phyloP scores from a whole-genome alignment of 192 early-diverging fungal species.

The Backusella macrospora region DNA sequence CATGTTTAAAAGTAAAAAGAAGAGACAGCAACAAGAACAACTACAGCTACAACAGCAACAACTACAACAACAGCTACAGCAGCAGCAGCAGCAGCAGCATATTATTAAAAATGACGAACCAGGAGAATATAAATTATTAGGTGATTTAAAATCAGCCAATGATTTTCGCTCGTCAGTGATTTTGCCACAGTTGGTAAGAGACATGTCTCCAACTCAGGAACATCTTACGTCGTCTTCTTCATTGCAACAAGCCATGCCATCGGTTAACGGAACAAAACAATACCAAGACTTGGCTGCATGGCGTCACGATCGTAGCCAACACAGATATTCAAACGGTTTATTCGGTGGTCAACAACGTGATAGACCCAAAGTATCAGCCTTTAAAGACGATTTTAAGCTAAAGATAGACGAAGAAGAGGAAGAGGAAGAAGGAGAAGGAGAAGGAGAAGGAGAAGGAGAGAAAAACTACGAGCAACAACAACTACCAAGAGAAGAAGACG shows the following conservation, averaged over 20 bases:
- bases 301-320: constrained; percentile 26
- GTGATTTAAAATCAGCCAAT: constrained; percentile 17
- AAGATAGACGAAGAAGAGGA: too few relatives aligned
- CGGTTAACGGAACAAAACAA: constrained; percentile 9
- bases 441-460: background rate
- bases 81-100: background rate
- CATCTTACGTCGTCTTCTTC: constrained; percentile 7
- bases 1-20: constrained; percentile 28
- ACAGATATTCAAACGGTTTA: constrained; percentile 27
- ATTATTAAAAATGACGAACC: background rate
- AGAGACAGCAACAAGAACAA: constrained; percentile 22
- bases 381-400: background rate
- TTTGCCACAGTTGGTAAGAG: constrained; percentile 13
- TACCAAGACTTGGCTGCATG: constrained; percentile 31
- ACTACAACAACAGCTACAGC: background rate
- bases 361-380: constrained; percentile 16
- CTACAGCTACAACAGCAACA: background rate
- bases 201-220: background rate
- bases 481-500: background rate
- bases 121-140: constrained; percentile 15
- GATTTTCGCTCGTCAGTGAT: constrained; percentile 28
- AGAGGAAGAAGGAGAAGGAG: background rate
- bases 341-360: constrained; percentile 35
- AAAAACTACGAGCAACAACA: background rate
- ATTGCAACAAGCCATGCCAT: background rate